Evolutionary conservation across 805 yeast genomes (phyloP), one percentile per base, ranked within the genome.

Genomic region (Tetrapisispora nanseiensis): DNA sequence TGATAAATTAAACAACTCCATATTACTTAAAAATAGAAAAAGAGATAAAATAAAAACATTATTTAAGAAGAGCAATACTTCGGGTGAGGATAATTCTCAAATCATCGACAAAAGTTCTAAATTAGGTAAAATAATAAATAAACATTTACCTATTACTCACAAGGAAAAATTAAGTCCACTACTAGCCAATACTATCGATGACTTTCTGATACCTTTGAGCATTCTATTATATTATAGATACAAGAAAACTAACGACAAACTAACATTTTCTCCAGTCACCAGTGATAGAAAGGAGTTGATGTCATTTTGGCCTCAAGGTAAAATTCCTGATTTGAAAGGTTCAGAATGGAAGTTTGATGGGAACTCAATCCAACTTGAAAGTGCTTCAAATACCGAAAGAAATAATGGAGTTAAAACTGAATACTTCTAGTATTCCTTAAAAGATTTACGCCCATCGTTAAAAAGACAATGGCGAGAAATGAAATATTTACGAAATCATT

Each of bases 131-230:
- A 24, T 35, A 35, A 10, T 35, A 6, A 23, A 35, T 20, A 35
- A 24, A 16, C 29, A 35, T 7, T 11, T 35, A 16, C 22, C 38
- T 24, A 33, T 40, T 13, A 46, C 35, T 18, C 40, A 29, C 3
- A 31, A 18, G 3, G 33, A 38, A 23, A 16, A n/a, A n/a, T 45
- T 60, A 23, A 41, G 48, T 22, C 59, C 62, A 1, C 44, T 59
- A n/a, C 42, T 59, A 24, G 43, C 44, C 7, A 52, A 47, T 18
- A 51, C 59, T 0, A 35, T 61, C 19, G 49, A 54, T 10, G 54
- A 52, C 30, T 59, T 61, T 28, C 32, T 61, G 16, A 41, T 59
- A 15, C 65, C 64, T 3, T 43, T 61, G 32, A 45, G 49, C 16
- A 46, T 43, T 29, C 41, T 61, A 15, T 36, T 61, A 33, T 47